Percentiles rank a stretch among this genome's conserved stretches.
These are phyloP conservation scores for Dianthus caryophyllus DNA, from an alignment of 148 eudicot species.

Conservation along the genomic window DNA sequence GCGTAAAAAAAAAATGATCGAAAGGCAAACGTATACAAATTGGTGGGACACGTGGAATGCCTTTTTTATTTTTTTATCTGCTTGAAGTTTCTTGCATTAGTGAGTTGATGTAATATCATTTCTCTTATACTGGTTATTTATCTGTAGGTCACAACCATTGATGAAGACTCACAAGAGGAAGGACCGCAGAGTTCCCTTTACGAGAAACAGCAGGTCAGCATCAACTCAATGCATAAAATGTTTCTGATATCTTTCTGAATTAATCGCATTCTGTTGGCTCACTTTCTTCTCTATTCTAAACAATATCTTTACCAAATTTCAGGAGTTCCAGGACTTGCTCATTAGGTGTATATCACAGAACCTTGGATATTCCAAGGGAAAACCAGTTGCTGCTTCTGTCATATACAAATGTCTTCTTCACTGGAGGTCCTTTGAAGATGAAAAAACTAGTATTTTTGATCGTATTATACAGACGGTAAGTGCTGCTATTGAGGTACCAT, in stretches of 20 bases:
- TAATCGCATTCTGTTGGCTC: neutral
- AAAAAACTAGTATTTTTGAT: slow-evolving; percentile 85
- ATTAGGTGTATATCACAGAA: slow-evolving; percentile 86
- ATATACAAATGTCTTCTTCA: slow-evolving; percentile 95
- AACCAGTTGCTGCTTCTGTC: slow-evolving; percentile 86
- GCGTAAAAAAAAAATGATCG: no score
- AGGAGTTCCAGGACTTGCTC: slow-evolving; percentile 95
- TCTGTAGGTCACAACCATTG: slow-evolving; percentile 46
- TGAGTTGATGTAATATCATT: neutral
- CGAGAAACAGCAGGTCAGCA: slow-evolving; percentile 74
- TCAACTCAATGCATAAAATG: slow-evolving; percentile 2
- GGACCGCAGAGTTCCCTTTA: slow-evolving; percentile 88
- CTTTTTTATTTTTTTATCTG: no score
- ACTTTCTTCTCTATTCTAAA: neutral
- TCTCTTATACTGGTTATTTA: slow-evolving; percentile 10
- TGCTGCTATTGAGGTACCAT: slow-evolving; percentile 84
- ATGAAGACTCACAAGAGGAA: slow-evolving; percentile 66
- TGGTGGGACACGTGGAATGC: no score
- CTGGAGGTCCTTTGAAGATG: slow-evolving; percentile 99
- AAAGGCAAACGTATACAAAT: no score
- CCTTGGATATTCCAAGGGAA: slow-evolving; percentile 87
- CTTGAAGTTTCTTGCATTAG: neutral
- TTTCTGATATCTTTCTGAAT: neutral
- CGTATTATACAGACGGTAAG: slow-evolving; percentile 85
- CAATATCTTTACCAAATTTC: slow-evolving; percentile 20